Evolutionary conservation across 345 rosid species (phyloP), one percentile per base, ranked within the genome.

Genomic region (Hibiscus syriacus): DNA sequence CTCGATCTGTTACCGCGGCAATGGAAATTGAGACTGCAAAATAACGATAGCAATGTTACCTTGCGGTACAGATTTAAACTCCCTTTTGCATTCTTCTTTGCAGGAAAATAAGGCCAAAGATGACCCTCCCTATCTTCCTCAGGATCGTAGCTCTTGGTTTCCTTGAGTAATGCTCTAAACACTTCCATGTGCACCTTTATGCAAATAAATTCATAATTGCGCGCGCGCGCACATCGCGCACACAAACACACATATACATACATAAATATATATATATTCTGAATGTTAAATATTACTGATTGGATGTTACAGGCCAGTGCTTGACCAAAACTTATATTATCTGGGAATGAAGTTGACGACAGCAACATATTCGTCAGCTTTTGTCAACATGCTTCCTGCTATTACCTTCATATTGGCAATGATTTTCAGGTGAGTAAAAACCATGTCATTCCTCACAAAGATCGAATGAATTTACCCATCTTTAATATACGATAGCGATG

Each of bases 31-130:
- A n/a, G n/a, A n/a, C 14, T 11, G 13, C 46, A 3, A 12, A 41
- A 41, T 41, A 12, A 41, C 10, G 46, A 41, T 14, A 2, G 46
- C 11, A 12, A 41, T 9, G 38, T 34, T 34, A 7, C 38, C 38
- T 34, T 10, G 10, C 7, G 3, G 38, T 6, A 8, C 0, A 1
- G 9, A 34, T 6, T 6, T 34, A 34, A 34, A 34, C 38, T 7
- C 1, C 10, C 38, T 34, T 34, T 6, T 34, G 16, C 46, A 45
- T 27, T n/a, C 0, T 26, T 30, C 54, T 50, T 52, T 65, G 59
- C 92, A 93, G 97, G 90, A 88, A 90, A 81, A 76, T 48, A 66
- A 86, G 98, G 82, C 98, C 98, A 0, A 90, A 85, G 85, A 56
- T 90, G 82, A 93, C 97, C 25, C 76, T 89, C 22, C 78, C 86